A percentile compares a stretch with the other conserved stretches of the same genome.
These are phyloP conservation scores for Nothopassalora personata DNA, from an alignment of 2,329 filamentous ascomycete species.

Conservation along the genomic window DNA sequence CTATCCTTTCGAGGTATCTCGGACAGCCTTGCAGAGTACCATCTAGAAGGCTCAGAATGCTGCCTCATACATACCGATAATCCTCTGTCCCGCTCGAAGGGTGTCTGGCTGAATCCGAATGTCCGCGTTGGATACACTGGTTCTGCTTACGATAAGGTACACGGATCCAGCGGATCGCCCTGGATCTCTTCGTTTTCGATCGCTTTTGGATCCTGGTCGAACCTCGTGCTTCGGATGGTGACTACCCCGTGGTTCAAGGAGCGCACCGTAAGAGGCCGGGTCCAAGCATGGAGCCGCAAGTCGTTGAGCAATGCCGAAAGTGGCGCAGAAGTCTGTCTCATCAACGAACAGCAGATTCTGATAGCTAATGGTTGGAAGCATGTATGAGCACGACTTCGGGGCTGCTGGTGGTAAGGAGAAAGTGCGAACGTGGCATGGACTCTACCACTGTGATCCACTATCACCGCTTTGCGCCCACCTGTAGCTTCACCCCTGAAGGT, in stretches of 20 bases:
- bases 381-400: slow-evolving; percentile 10
- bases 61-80: slow-evolving; percentile 73
- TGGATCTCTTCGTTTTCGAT: slow-evolving; percentile 38
- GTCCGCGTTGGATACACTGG: slow-evolving; percentile 62
- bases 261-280: slow-evolving; percentile 19
- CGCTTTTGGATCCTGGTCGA: slow-evolving; percentile 54
- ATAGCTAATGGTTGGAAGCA: slow-evolving; percentile 27
- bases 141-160: slow-evolving; percentile 48
- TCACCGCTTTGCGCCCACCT: too few species aligned
- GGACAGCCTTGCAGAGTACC: slow-evolving; percentile 54
- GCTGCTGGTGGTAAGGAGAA: not conserved
- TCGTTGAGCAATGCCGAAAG: slow-evolving; percentile 29
- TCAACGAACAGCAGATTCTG: slow-evolving; percentile 30
- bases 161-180: slow-evolving; percentile 27
- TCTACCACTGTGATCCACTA: too few species aligned
- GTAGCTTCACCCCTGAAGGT: too few species aligned
- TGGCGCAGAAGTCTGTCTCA: slow-evolving; percentile 25
- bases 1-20: slow-evolving; percentile 61
- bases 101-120: slow-evolving; percentile 64
- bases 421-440: too few species aligned
- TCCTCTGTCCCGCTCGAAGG: slow-evolving; percentile 46
- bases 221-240: slow-evolving; percentile 48
- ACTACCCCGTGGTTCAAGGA: slow-evolving; percentile 32
- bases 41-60: slow-evolving; percentile 73
- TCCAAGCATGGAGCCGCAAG: slow-evolving; percentile 15